Conservation (phyloP, 345 rosid genomes). For the Populus euphratica region DNA sequence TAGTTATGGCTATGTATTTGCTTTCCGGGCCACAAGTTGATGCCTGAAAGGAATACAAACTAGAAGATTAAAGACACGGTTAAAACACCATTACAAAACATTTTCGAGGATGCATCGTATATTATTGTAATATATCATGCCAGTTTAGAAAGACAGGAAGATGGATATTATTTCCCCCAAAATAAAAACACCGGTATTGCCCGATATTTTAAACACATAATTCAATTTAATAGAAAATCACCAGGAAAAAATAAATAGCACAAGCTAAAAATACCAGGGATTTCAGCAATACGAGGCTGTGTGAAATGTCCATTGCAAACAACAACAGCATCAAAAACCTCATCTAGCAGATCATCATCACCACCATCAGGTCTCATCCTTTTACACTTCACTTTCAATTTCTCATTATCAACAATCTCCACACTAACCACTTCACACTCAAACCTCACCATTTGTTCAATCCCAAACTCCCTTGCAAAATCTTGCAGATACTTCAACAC, state of each 20-base stretch:
- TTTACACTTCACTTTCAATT: slow-evolving; percentile 14
- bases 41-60: background rate
- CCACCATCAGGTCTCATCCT: background rate
- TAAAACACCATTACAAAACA: background rate
- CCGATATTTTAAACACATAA: too few species aligned
- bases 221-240: background rate
- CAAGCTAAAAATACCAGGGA: slow-evolving; percentile 10
- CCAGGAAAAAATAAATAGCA: background rate
- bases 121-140: too few species aligned
- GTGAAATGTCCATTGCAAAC: slow-evolving; percentile 18
- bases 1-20: slow-evolving; percentile 31
- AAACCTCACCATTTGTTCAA: slow-evolving; percentile 11
- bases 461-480: slow-evolving; percentile 20
- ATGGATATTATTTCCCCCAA: too few species aligned
- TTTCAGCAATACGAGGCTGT: slow-evolving; percentile 18
- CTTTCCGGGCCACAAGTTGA: slow-evolving; percentile 15
- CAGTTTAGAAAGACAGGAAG: too few species aligned
- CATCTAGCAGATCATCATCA: background rate
- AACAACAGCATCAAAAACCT: slow-evolving; percentile 26
- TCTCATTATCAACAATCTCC: background rate
- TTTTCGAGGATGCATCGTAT: background rate
- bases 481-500: slow-evolving; percentile 18
- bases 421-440: slow-evolving; percentile 15
- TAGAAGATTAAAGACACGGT: background rate
- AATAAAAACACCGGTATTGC: too few species aligned